A percentile compares a stretch with the other conserved stretches of the same genome.
phyloP scores from a whole-genome alignment of 306 rosid genomes.

The Rosa lucieae region DNA sequence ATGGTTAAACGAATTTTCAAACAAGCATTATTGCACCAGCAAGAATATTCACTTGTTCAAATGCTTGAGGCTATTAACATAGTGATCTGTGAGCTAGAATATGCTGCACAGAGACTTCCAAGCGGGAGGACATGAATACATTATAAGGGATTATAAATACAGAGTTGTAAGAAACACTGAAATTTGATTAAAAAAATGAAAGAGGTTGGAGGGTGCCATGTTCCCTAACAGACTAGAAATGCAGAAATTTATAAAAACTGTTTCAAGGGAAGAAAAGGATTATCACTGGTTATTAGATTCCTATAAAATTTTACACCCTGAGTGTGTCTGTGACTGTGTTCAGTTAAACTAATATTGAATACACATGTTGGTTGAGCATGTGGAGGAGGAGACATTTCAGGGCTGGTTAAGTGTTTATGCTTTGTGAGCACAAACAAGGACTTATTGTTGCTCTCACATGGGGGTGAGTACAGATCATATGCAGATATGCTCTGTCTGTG shows the following conservation, averaged over 20 bases:
- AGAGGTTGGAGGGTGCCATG: not conserved
- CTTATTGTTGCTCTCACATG: slow-evolving; percentile 41
- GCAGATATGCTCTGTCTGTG: slow-evolving; percentile 5
- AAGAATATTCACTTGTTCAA: not conserved
- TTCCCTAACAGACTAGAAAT: slow-evolving; percentile 20
- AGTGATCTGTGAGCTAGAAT: not conserved
- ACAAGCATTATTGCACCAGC: not conserved
- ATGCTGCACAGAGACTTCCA: slow-evolving; percentile 1
- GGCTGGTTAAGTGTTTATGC: not conserved
- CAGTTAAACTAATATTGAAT: slow-evolving; percentile 3
- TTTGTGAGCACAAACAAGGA: slow-evolving; percentile 34
- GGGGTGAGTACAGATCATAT: slow-evolving; percentile 24
- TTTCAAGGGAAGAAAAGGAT: not conserved
- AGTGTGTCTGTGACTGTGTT: not conserved
- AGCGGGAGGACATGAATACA: not conserved
- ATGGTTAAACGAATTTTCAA: not conserved
- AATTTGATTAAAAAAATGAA: not conserved
- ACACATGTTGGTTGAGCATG: slow-evolving; percentile 37
- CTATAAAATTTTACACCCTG: not conserved
- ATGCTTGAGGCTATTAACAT: not conserved
- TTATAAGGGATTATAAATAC: not conserved
- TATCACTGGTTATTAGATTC: not conserved
- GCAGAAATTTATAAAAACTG: not conserved
- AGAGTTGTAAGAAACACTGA: not conserved
- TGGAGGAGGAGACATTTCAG: slow-evolving; percentile 38